Base-by-base conservation (phyloP, 225 moss, liverwort and hornwort species). In the Bryum argenteum region DNA sequence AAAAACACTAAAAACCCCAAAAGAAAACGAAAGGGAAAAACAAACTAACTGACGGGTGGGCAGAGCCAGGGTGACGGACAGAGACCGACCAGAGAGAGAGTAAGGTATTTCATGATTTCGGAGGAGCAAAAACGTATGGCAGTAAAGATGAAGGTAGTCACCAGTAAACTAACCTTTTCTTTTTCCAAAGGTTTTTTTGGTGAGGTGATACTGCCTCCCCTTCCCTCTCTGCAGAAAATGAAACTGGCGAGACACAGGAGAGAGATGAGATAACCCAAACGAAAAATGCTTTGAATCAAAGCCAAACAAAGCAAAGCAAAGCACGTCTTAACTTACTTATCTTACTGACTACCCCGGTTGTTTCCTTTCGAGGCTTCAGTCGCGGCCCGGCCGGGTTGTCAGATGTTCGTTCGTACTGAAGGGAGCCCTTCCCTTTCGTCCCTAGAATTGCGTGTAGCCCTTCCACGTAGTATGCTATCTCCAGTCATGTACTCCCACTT, bases 161-260 rank as follows among this genome's bases (percentile, higher is more conserved):
- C 7, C 33, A 66, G 66, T 66, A 54, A 67, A 55, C 67, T 67
- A 55, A 67, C 67, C 67, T 41, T 67, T 50, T 67, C 38, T 67
- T 54, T 66, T 23, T 11, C 21, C 37, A 66, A 3, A 67, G 19
- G 13, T 18, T 18, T 39, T 19, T 28, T 33, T 37, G 33, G 33
- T 33, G 33, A 33, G 33, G 33, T 33, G 33, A 33, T 33, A 33
- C 33, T n/a, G n/a, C n/a, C n/a, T 33, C 33, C 33, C 48, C 48
- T 7, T 17, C 3, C 3, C 7, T 11, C 45, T 11, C 4, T 47
- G 45, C 15, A 6, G 48, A 48, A 48, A 48, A 15, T 48, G 16
- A 48, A 48, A 33, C 5, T 33, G 33, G 33, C 33, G 33, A 33
- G 33, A n/a, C n/a, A n/a, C n/a, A 33, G 33, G 33, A 33, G 33